These are phyloP conservation scores for Musa balbisiana DNA, from an alignment of 202 grass and related monocot genomes.

Conservation along the genomic window DNA sequence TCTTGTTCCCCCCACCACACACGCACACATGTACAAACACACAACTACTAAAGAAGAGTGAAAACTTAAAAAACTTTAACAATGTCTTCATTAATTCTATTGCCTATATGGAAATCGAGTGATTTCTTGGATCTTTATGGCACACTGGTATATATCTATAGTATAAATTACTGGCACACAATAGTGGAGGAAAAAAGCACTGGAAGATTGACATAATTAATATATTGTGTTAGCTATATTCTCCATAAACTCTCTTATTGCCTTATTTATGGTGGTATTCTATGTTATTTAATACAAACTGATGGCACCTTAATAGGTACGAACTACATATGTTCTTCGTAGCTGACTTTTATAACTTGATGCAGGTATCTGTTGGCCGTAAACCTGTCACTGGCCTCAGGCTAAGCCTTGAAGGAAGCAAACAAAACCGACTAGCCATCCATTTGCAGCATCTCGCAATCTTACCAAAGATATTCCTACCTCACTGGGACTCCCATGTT, in stretches of 20 bases:
- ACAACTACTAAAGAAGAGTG: not conserved
- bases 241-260: too few species aligned
- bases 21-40: not conserved
- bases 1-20: too few species aligned
- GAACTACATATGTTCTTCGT: not conserved
- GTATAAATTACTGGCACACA: too few species aligned
- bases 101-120: too few species aligned
- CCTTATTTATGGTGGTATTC: too few species aligned
- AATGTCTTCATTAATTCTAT: too few species aligned
- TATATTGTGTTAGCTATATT: too few species aligned
- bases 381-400: constrained; percentile 59
- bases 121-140: too few species aligned
- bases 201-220: not conserved
- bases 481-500: constrained; percentile 50
- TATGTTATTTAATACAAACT: not conserved
- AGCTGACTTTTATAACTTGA: not conserved
- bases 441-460: constrained; percentile 46
- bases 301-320: not conserved
- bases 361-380: constrained; percentile 53
- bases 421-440: constrained; percentile 47
- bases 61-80: not conserved
- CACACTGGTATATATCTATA: too few species aligned
- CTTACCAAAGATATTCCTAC: constrained; percentile 58
- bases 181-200: not conserved
- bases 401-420: constrained; percentile 43